Conservation (phyloP, 2,329 filamentous ascomycete species). For the Xylariaceae sp. region DNA sequence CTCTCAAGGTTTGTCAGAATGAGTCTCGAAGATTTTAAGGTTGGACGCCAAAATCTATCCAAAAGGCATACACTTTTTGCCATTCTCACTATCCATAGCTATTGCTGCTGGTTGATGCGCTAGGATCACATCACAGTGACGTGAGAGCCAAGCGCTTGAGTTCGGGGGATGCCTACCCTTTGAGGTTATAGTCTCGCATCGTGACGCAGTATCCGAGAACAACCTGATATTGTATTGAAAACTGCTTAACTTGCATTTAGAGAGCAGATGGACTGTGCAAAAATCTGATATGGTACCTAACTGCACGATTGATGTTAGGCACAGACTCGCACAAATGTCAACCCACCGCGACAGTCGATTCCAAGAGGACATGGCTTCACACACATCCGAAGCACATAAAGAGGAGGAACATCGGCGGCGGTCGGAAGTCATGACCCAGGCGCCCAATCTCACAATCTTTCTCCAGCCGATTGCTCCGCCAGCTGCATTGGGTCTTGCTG, state of each 20-base stretch:
- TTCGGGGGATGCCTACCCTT: neutral
- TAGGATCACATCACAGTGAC: too few species aligned
- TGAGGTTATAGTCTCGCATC: neutral
- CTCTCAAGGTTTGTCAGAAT: too few species aligned
- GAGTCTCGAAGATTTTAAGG: too few species aligned
- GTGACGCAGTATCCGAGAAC: neutral
- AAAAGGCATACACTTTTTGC: too few species aligned
- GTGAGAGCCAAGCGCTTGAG: too few species aligned
- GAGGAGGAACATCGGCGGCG: conserved; percentile 1
- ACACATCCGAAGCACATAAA: neutral
- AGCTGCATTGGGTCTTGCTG: conserved; percentile 2
- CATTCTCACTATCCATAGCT: too few species aligned
- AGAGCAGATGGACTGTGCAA: neutral
- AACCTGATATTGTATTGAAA: neutral
- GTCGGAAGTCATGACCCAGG: conserved; percentile 1
- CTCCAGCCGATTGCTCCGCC: conserved; percentile 30
- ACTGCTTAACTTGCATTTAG: neutral
- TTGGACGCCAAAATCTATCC: too few species aligned
- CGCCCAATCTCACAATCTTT: conserved; percentile 23
- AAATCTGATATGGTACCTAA: neutral
- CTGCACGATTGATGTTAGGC: neutral
- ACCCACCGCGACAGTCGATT: neutral
- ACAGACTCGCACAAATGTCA: neutral
- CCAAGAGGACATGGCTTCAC: neutral
- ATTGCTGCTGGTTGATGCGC: too few species aligned